Base-by-base conservation (phyloP, 2,329 filamentous ascomycete species). In the Torrubiella hemipterigena region DNA sequence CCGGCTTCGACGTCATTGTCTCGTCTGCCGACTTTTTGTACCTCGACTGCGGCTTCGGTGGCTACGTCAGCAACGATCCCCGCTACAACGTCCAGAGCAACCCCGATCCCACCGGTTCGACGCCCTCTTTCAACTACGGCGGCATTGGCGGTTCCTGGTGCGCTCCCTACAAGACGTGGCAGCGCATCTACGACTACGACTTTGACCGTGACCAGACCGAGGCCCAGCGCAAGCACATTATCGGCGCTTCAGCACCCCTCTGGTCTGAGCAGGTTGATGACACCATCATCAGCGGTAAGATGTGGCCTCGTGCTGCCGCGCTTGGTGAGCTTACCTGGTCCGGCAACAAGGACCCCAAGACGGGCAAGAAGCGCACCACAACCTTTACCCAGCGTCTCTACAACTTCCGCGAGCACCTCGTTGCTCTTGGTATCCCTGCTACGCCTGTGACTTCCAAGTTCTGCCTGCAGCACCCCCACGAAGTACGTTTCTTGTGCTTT, bases 371-470 rank as follows among this genome's bases (percentile, higher is more conserved):
- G 53, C 11, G 26, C 12, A 15, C 15, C n/a, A 28, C 26, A 11
- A 17, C 13, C 13, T 16, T 28, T 11, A 72, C 69, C 8, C 65
- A 70, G 50, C 56, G 69, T 5, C 63, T 74, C 30, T 43, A 73
- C 9, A 74, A 74, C 46, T 73, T 73, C 52, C 58, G 69, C 23
- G 69, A 74, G 51, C 73, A 72, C 38, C 52, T 74, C 6, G 59
- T 73, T 30, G 66, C 67, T 1, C 67, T 63, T 39, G 67, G 67
- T 3, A 54, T 73, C 1, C 48, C 52, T 39, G 69, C 68, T 11
- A 46, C 58, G 14, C 59, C 62, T 4, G 39, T 73, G 32, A 59
- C 69, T 47, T 65, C 69, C 22, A 24, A 24, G 22, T 24, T n/a
- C 22, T 24, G 22, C 22, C 14, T 24, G 22, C 22, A 24, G 22